phyloP scores from a whole-genome alignment of 139 green algal genomes.

The Tetraselmis chui region DNA sequence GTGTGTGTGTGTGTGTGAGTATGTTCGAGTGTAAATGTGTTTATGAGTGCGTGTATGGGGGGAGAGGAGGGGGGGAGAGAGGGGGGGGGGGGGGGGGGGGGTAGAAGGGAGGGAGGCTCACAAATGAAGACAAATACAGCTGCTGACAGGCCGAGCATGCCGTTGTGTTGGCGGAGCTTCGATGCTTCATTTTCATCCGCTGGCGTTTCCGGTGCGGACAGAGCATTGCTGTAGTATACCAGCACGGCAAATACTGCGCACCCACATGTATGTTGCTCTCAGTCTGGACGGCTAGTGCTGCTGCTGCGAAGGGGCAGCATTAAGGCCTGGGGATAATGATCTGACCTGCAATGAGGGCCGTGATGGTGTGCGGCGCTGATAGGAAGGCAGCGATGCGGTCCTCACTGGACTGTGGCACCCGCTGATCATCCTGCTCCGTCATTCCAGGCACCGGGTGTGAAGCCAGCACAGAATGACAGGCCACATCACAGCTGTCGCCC shows the following conservation, averaged over 20 bases:
- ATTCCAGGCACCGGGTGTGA: background rate
- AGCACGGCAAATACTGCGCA: background rate
- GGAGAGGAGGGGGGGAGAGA: no score
- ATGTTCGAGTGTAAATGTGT: no score
- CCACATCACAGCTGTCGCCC: background rate
- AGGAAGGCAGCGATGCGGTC: background rate
- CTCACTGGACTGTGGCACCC: background rate
- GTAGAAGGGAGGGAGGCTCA: background rate
- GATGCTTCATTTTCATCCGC: background rate
- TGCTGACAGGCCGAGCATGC: background rate
- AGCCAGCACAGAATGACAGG: background rate
- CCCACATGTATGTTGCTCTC: no score
- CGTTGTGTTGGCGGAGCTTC: background rate
- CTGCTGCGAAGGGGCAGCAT: constrained; percentile 30
- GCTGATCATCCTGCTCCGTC: background rate
- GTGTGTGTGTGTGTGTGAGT: background rate
- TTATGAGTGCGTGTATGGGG: no score
- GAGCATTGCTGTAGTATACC: background rate
- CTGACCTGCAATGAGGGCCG: background rate
- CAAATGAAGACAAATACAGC: background rate
- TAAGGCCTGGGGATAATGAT: no score
- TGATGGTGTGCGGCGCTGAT: background rate
- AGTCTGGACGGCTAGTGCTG: constrained; percentile 42
- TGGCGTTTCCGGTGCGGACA: background rate
- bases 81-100: no score